Base-by-base conservation (phyloP, 1,284 basidiomycete species). In the Omphalotus olearius region DNA sequence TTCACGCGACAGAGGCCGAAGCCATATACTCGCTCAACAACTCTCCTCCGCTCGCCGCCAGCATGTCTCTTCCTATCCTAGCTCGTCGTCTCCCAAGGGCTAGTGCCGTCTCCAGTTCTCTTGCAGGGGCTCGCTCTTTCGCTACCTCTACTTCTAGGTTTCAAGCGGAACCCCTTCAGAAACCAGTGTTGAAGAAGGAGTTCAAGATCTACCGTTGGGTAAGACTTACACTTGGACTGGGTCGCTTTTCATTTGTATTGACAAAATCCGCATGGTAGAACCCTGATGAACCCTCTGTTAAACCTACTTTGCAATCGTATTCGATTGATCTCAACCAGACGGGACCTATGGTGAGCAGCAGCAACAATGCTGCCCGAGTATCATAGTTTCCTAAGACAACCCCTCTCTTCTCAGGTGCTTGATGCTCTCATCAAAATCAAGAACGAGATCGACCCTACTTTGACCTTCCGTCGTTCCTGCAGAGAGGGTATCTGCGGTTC, bases 121-220 rank as follows among this genome's bases (percentile, higher is more conserved):
- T 54, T 48, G 37, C 55, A 20, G 54, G 56, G 28, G 3, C 62
- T 18, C 72, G 75, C 53, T 55, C 66, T 1, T 74, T 82, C 53
- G 59, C 73, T 1, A 69, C 75, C 10, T 71, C 75, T 0, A 59
- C 67, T 0, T 54, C 64, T 1, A 66, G 67, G 52, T 60, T 56
- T 17, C 76, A 79, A 64, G 78, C 79, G 1, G 69, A 71, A 26
- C 73, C 75, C 39, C 61, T 68, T 16, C 62, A 78, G 64, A 81
- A 79, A 59, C 74, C 73, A 1, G 71, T 74, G 9, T 61, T 79
- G 57, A 67, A 74, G 59, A 97, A 97, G 76, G 86, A 91, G 71
- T 96, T 98, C 78, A 91, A 94, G 79, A 93, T 97, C 61, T 98
- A 98, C 74, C 88, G 93, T 68, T 97, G 93, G 93, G 91, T 92